Evolutionary conservation across 495 filamentous ascomycete genomes (phyloP).

Genomic region (Bathelium albidoporum): DNA sequence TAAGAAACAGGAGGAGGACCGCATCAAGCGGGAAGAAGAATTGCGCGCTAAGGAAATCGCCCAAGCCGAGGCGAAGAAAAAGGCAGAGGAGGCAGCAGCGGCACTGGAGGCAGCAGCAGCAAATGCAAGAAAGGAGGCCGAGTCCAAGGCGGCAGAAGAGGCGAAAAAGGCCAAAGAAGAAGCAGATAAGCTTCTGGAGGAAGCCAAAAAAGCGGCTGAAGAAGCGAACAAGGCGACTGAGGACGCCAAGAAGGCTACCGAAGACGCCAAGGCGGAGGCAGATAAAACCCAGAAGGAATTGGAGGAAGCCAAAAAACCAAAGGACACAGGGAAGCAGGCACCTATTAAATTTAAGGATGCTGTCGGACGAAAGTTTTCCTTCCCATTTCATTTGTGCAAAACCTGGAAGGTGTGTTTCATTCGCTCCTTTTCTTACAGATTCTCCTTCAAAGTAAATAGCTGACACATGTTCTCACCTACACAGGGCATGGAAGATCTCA

Average conservation of each 20-base stretch:
- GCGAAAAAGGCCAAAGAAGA: conserved; percentile 18
- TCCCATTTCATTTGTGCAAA: conserved; percentile 69
- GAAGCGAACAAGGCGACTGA: conserved; percentile 20
- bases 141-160: conserved; percentile 21
- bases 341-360: conserved; percentile 79
- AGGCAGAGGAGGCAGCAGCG: conserved; percentile 30
- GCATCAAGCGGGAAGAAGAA: conserved; percentile 23
- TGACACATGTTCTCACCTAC: conserved; percentile 3
- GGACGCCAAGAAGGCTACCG: conserved; percentile 27
- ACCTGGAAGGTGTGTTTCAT: conserved; percentile 58
- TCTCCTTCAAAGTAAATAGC: not conserved
- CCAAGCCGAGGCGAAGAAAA: conserved; percentile 27
- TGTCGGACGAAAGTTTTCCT: conserved; percentile 75
- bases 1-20: conserved; percentile 26
- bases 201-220: conserved; percentile 18
- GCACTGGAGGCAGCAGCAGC: conserved; percentile 28
- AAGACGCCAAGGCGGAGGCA: conserved; percentile 29
- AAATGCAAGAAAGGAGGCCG: conserved; percentile 21
- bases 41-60: conserved; percentile 26
- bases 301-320: conserved; percentile 39
- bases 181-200: conserved; percentile 20
- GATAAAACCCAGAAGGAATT: conserved; percentile 40
- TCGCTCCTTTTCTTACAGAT: not conserved
- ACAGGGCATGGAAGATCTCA: conserved; percentile 76
- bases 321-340: conserved; percentile 33